phyloP scores from a whole-genome alignment of 208 protist species.

The Crithidia bombi region DNA sequence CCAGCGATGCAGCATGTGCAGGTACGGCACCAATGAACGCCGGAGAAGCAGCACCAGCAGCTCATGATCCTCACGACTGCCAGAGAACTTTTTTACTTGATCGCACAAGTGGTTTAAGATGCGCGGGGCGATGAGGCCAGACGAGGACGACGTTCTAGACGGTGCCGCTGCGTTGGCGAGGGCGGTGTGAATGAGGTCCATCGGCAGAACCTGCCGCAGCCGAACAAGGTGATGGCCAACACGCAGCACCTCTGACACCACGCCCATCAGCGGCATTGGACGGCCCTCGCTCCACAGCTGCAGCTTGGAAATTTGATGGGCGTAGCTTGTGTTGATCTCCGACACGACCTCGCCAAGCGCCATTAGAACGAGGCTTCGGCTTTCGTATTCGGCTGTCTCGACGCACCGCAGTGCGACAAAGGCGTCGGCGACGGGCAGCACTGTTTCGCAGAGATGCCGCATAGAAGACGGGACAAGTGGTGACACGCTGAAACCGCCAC shows the following conservation, averaged over 20 bases:
- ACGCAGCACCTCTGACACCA: constrained; percentile 82
- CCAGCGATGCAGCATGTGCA: constrained; percentile 83
- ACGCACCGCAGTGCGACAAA: constrained; percentile 73
- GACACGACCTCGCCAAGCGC: constrained; percentile 83
- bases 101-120: constrained; percentile 81
- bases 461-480: constrained; percentile 64
- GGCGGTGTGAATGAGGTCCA: constrained; percentile 56
- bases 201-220: constrained; percentile 80
- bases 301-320: constrained; percentile 73
- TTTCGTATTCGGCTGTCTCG: constrained; percentile 69
- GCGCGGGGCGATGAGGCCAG: constrained; percentile 59
- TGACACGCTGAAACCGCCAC: constrained; percentile 60
- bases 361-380: constrained; percentile 82
- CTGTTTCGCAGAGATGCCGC: constrained; percentile 68
- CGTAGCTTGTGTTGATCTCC: constrained; percentile 85
- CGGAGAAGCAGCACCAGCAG: constrained; percentile 74
- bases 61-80: constrained; percentile 80
- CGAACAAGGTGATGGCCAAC: constrained; percentile 85
- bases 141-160: not conserved
- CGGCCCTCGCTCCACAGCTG: constrained; percentile 59
- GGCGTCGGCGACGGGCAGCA: constrained; percentile 80
- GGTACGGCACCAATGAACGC: constrained; percentile 75
- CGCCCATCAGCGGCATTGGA: constrained; percentile 83
- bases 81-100: constrained; percentile 61
- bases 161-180: constrained; percentile 31